phyloP scores from a whole-genome alignment of 1,139 yeast genomes.

The Pichia sp. region DNA sequence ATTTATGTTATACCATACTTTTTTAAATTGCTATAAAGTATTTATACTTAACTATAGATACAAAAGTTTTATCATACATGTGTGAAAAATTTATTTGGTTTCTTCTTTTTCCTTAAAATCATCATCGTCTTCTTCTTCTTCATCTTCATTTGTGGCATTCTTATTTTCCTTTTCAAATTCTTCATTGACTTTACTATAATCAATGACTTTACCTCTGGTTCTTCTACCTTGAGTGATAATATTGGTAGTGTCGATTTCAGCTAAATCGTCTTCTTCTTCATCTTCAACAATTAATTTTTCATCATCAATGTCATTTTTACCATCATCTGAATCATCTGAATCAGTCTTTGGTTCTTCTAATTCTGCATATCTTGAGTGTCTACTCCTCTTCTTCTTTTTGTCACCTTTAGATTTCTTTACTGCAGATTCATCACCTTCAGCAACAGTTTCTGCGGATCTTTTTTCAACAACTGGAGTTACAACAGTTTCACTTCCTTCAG shows the following conservation, averaged over 20 bases:
- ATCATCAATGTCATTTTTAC: slow-evolving; percentile 48
- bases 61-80: background rate
- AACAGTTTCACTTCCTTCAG: background rate
- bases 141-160: slow-evolving; percentile 38
- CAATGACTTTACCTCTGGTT: slow-evolving; percentile 85
- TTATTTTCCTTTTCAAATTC: slow-evolving; percentile 52
- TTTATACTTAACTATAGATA: background rate
- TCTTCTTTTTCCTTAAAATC: slow-evolving; percentile 23
- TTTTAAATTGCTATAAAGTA: background rate
- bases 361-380: slow-evolving; percentile 40
- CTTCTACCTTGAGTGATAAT: slow-evolving; percentile 82
- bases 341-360: slow-evolving; percentile 33
- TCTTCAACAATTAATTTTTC: slow-evolving; percentile 47
- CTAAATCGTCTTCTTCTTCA: slow-evolving; percentile 77
- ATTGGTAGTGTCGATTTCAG: slow-evolving; percentile 78
- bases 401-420: slow-evolving; percentile 16
- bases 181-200: slow-evolving; percentile 79
- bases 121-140: slow-evolving; percentile 32
- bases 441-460: slow-evolving; percentile 15
- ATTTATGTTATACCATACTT: background rate
- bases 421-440: slow-evolving; percentile 15
- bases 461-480: background rate
- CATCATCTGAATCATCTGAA: slow-evolving; percentile 38
- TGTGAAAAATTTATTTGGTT: slow-evolving; percentile 5
- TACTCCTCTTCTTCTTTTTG: slow-evolving; percentile 38